Evolutionary conservation across 2,329 filamentous ascomycete genomes (phyloP), one percentile per base, ranked within the genome.

Genomic region (Xylaria sp.): DNA sequence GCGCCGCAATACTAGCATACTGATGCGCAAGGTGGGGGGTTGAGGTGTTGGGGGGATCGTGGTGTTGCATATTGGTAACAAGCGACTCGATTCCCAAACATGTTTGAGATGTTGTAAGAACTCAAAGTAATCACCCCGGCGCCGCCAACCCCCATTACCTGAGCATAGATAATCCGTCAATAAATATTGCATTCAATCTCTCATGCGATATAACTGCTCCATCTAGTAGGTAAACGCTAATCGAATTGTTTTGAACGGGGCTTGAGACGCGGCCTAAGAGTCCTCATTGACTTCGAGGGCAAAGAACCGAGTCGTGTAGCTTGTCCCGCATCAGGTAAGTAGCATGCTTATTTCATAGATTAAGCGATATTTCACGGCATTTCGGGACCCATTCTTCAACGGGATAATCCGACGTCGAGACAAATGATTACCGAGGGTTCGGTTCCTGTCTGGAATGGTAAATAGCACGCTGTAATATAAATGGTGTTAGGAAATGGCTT

Each of bases 31-130:
- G 28, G 28, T 28, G 41, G 46, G 50, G 51, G 54, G 15, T 20
- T 12, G 28, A 28, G 28, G 28, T 28, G 28, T 28, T 28, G 28
- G 28, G 28, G 28, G 28, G 28, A 28, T 28, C 28, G 28, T 28
- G 28, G 28, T 28, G 28, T 28, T 52, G 51, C 54, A 62, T 69
- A 37, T 58, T 57, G 52, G 69, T 63, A 69, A 70, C 52, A 46
- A 39, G 64, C 62, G 55, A 72, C 48, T 57, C 71, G 66, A 66
- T 70, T 66, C 66, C 63, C 46, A 44, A 57, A 66, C 39, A 39
- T 51, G 72, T 74, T 70, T 72, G 65, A 74, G 59, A 44, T 70
- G 58, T 50, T 60, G 52, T 69, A 61, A 58, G 46, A 28, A 59
- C 34, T 67, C 51, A 37, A 46, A 68, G 48, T 46, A 67, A 69